These are phyloP conservation scores for Calycina marina DNA, from an alignment of 2,329 filamentous ascomycete species.

Conservation along the genomic window DNA sequence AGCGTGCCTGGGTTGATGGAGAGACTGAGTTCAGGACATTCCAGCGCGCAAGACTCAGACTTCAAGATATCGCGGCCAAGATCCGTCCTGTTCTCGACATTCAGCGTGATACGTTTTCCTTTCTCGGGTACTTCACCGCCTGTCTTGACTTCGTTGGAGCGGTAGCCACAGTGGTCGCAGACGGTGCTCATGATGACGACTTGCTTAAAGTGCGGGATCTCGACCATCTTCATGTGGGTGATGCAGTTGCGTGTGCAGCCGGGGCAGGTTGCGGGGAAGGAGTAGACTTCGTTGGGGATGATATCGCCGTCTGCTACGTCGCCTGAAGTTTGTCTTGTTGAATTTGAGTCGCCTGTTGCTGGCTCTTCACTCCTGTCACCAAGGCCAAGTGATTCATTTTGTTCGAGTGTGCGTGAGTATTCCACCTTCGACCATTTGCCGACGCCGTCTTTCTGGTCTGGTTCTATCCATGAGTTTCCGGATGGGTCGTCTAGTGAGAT, in stretches of 20 bases:
- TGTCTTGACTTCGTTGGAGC: slow-evolving; percentile 94
- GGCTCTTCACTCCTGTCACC: slow-evolving; percentile 44
- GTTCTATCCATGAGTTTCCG: slow-evolving; percentile 94
- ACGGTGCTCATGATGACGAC: slow-evolving; percentile 91
- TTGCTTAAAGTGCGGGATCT: slow-evolving; percentile 96
- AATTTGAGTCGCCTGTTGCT: slow-evolving; percentile 28
- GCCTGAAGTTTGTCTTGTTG: slow-evolving; percentile 26
- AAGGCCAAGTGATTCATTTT: slow-evolving; percentile 77
- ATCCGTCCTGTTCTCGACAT: slow-evolving; percentile 55
- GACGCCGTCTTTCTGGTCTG: slow-evolving; percentile 62
- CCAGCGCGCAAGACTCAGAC: slow-evolving; percentile 78
- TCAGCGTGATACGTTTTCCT: slow-evolving; percentile 70
- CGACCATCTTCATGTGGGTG: slow-evolving; percentile 98
- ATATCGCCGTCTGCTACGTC: slow-evolving; percentile 54
- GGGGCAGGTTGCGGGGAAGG: slow-evolving; percentile 81
- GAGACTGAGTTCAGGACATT: slow-evolving; percentile 76
- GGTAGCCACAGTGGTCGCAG: slow-evolving; percentile 84
- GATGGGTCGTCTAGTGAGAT: slow-evolving; percentile 79
- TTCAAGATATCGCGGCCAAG: slow-evolving; percentile 90
- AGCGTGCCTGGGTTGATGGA: slow-evolving; percentile 86
- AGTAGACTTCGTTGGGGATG: slow-evolving; percentile 82
- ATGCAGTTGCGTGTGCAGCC: slow-evolving; percentile 75
- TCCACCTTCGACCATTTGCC: slow-evolving; percentile 82
- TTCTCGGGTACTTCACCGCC: slow-evolving; percentile 80
- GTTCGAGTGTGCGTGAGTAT: slow-evolving; percentile 67